These are phyloP conservation scores for Brettanomyces custersianus DNA, from an alignment of 805 yeast genomes.

Conservation along the genomic window DNA sequence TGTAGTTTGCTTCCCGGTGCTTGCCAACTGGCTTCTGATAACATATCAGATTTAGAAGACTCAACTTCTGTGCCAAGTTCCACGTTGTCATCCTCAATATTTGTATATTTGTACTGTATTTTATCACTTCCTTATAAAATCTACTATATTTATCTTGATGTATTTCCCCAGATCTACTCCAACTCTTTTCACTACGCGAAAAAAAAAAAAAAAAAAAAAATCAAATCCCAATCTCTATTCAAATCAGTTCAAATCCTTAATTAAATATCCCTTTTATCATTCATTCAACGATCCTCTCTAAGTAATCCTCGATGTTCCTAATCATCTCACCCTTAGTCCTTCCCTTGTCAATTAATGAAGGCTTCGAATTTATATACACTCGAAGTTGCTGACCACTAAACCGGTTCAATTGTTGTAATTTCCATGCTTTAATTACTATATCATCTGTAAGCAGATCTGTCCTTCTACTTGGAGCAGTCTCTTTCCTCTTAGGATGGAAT, in stretches of 20 bases:
- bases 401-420: constrained; percentile 21
- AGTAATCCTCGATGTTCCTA: constrained; percentile 27
- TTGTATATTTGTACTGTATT: no score
- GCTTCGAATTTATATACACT: constrained; percentile 29
- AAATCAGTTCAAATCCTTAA: no score
- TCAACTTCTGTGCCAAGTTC: constrained; percentile 15
- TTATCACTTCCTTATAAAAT: not conserved
- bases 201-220: not conserved
- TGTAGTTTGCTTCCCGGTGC: constrained; percentile 8
- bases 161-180: not conserved
- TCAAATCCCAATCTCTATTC: not conserved
- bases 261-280: not conserved
- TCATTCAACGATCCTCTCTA: constrained; percentile 3
- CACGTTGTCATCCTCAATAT: no score
- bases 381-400: constrained; percentile 36
- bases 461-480: constrained; percentile 8
- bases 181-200: not conserved
- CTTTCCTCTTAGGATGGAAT: constrained; percentile 6
- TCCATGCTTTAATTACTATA: constrained; percentile 35
- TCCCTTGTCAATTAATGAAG: constrained; percentile 27
- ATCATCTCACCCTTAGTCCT: constrained; percentile 35
- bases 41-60: constrained; percentile 17
- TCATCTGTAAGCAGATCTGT: constrained; percentile 25
- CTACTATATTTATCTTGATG: no score
- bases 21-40: constrained; percentile 24